Evolutionary conservation across 306 rosid genomes (phyloP).

Genomic region (Dalbergia cochinchinensis): DNA sequence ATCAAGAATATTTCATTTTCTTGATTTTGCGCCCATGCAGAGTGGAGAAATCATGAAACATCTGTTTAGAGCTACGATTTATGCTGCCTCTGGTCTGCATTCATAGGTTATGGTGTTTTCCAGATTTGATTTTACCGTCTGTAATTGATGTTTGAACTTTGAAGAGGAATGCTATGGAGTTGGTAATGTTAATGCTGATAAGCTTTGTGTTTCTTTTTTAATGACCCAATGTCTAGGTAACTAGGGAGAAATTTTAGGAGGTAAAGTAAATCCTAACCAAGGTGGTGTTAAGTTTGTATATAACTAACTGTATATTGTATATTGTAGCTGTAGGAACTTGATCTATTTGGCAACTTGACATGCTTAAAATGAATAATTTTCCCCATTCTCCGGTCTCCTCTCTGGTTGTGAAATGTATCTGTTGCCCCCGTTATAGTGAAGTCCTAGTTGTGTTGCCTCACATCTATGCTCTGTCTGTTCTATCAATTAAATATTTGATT

Average conservation of each 20-base stretch:
- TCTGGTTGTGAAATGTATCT: too few species aligned
- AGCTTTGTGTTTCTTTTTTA: neutral
- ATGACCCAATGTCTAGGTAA: neutral
- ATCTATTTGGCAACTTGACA: neutral
- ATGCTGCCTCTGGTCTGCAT: neutral
- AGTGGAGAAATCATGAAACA: neutral
- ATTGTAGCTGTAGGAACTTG: neutral
- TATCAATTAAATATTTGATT: neutral
- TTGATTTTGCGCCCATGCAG: neutral
- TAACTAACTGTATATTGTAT: neutral
- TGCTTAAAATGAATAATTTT: too few species aligned
- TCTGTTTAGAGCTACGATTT: neutral
- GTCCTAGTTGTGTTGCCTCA: slow-evolving; percentile 30
- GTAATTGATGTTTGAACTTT: neutral
- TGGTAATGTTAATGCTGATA: neutral
- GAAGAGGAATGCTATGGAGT: neutral
- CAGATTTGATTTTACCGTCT: neutral
- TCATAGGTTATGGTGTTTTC: neutral
- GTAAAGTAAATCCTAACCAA: neutral
- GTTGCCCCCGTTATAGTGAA: slow-evolving; percentile 6
- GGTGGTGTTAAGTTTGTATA: slow-evolving; percentile 11
- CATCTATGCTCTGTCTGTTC: neutral
- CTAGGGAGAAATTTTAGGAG: neutral
- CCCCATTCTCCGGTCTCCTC: too few species aligned
- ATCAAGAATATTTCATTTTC: too few species aligned